Base-by-base conservation (phyloP, 1,284 basidiomycete species). In the Xerocomus nothofagi region DNA sequence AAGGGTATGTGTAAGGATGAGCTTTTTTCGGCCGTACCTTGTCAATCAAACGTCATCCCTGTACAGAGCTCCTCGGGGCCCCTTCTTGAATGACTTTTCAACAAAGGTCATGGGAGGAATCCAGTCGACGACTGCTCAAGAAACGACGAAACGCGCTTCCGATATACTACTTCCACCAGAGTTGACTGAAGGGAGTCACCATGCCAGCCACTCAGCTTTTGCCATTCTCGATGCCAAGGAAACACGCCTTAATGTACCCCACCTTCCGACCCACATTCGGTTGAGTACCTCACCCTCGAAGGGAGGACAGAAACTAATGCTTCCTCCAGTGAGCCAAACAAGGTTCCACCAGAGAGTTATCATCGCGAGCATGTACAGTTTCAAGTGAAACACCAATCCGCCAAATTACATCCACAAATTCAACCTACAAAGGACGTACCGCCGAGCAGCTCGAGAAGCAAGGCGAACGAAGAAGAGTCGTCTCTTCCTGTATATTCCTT, bases 401-500 rank as follows among this genome's bases (percentile, higher is more conserved):
- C 36, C 17, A 36, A 7, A 3, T 23, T 36, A 20, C 38, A 33
- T 27, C 32, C 40, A 20, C 39, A 40, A 5, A 20, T 39, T n/a
- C 52, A 40, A 14, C 38, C 34, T 21, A 15, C 39, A 21, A 48
- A 42, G 18, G 31, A 47, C 6, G 3, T 34, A 8, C 41, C 48
- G 17, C 48, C 43, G 1, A 42, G 45, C 14, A 48, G 24, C 11
- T 45, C 37, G 4, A 9, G 3, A 23, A 39, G 30, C 29, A 47
- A 48, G 12, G 14, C 11, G 24, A 21, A 27, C 8, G 43, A 50
- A 32, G 49, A 26, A 30, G 56, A 50, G 23, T 27, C 12, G 6
- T 29, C 49, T 0, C 61, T 67, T 21, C 69, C 71, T 0, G 20
- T 61, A 14, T 79, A 76, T 56, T 70, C 71, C n/a, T 78, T 74